A percentile compares a stretch with the other conserved stretches of the same genome.
phyloP scores from a whole-genome alignment of 2,329 filamentous ascomycete species.

The Aureobasidium lini region DNA sequence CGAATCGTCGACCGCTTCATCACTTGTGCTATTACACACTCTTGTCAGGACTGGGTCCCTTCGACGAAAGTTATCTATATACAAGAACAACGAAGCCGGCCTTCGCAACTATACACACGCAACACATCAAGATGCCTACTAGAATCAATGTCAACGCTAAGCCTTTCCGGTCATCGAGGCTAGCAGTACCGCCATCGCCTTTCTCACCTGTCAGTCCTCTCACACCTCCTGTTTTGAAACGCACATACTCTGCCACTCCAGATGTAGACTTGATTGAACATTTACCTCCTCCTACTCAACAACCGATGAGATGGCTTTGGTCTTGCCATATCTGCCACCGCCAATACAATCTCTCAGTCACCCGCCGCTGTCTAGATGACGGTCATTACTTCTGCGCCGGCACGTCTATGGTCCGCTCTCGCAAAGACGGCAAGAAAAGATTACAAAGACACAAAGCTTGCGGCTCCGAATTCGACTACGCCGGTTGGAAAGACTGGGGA shows the following conservation, averaged over 20 bases:
- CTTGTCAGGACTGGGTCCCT: conserved; percentile 1
- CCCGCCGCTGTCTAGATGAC: conserved; percentile 46
- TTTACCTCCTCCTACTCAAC: conserved; percentile 21
- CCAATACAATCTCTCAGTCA: conserved; percentile 42
- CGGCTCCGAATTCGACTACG: conserved; percentile 46
- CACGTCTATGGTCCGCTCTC: conserved; percentile 29
- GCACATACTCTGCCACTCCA: conserved; percentile 19
- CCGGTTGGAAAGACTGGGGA: conserved; percentile 42
- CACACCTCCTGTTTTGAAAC: conserved; percentile 13
- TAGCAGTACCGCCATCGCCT: conserved; percentile 38
- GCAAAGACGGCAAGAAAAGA: conserved; percentile 23
- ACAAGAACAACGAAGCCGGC: conserved; percentile 1
- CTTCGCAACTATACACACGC: neutral
- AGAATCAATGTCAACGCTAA: conserved; percentile 29
- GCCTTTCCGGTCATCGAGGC: conserved; percentile 37
- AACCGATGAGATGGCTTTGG: conserved; percentile 44
- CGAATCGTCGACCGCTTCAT: neutral
- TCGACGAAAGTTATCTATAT: neutral
- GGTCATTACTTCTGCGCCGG: conserved; percentile 49
- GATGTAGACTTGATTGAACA: conserved; percentile 15
- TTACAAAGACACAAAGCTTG: conserved; percentile 36
- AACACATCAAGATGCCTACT: conserved; percentile 21
- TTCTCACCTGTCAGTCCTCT: conserved; percentile 30
- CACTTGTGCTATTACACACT: neutral
- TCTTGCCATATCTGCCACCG: conserved; percentile 45